Evolutionary conservation across 208 protist genomes (phyloP).

Genomic region (Novymonas esmeraldas): DNA sequence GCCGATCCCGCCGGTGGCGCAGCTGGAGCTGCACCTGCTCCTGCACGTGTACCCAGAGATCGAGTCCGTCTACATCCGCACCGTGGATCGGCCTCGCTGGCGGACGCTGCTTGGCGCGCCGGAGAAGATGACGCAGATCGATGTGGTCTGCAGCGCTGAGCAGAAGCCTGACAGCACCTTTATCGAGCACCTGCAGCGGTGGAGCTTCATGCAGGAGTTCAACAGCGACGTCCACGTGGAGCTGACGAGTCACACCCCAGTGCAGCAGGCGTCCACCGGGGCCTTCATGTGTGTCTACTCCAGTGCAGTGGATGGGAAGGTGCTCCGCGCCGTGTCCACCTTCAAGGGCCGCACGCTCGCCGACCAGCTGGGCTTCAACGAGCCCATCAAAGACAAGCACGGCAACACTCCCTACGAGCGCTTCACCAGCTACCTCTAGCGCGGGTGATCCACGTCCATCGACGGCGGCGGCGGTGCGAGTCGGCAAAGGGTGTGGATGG

Average conservation of each 20-base stretch:
- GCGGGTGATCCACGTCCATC: background rate
- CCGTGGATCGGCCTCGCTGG: slow-evolving; percentile 75
- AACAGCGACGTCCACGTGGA: slow-evolving; percentile 86
- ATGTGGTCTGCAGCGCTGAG: slow-evolving; percentile 56
- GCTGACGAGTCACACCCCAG: slow-evolving; percentile 46
- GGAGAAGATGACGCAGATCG: slow-evolving; percentile 84
- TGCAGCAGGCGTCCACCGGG: slow-evolving; percentile 17
- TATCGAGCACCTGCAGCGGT: slow-evolving; percentile 72
- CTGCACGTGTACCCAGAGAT: slow-evolving; percentile 73
- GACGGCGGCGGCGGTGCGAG: background rate
- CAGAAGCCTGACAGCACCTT: slow-evolving; percentile 52
- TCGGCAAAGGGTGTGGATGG: background rate
- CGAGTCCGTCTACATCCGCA: slow-evolving; percentile 69
- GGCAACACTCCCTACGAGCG: slow-evolving; percentile 49
- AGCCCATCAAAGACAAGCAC: slow-evolving; percentile 62
- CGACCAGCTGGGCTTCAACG: slow-evolving; percentile 73
- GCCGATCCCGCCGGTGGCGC: slow-evolving; percentile 72
- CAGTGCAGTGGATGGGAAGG: slow-evolving; percentile 41
- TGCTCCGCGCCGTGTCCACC: slow-evolving; percentile 65
- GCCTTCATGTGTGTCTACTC: slow-evolving; percentile 70
- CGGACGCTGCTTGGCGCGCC: slow-evolving; percentile 57
- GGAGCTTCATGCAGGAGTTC: slow-evolving; percentile 90
- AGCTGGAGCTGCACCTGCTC: slow-evolving; percentile 86
- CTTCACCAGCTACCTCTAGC: slow-evolving; percentile 36
- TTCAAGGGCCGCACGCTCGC: slow-evolving; percentile 63